phyloP scores from a whole-genome alignment of 768 basidiomycete species.

The Lactarius deliciosus region DNA sequence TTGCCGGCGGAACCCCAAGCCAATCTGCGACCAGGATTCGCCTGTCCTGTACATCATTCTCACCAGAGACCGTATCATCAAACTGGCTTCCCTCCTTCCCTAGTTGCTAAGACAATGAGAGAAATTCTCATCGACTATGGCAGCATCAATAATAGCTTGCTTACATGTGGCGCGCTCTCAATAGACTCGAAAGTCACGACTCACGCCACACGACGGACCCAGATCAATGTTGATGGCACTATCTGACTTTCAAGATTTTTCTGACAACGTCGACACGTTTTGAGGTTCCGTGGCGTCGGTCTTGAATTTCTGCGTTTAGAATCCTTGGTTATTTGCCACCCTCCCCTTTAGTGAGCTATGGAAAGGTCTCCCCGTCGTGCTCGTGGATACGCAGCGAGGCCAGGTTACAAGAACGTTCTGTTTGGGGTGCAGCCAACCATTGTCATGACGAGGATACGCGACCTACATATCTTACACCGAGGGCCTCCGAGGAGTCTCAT shows the following conservation, averaged over 20 bases:
- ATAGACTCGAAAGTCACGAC: not conserved
- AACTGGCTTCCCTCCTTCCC: not conserved
- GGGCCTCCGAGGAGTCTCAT: not conserved
- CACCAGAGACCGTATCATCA: not conserved
- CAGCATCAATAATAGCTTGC: not conserved
- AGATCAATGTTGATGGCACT: not conserved
- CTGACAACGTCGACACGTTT: not conserved
- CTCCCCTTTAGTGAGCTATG: not conserved
- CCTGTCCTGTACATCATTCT: not conserved
- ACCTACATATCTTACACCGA: too few species aligned
- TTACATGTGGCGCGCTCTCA: not conserved
- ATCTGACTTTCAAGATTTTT: not conserved
- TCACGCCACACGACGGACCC: not conserved
- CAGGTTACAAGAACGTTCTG: not conserved
- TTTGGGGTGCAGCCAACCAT: not conserved
- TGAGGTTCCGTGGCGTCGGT: not conserved
- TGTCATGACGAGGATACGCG: too few species aligned
- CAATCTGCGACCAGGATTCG: not conserved
- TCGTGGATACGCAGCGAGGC: not conserved
- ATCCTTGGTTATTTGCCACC: not conserved
- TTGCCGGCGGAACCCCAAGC: not conserved
- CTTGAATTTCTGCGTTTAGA: not conserved
- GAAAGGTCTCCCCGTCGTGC: not conserved
- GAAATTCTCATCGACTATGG: not conserved
- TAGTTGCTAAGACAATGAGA: conserved; percentile 20